Evolutionary conservation across 805 yeast species (phyloP).

Genomic region (Myxozyma vanderwaltii): DNA sequence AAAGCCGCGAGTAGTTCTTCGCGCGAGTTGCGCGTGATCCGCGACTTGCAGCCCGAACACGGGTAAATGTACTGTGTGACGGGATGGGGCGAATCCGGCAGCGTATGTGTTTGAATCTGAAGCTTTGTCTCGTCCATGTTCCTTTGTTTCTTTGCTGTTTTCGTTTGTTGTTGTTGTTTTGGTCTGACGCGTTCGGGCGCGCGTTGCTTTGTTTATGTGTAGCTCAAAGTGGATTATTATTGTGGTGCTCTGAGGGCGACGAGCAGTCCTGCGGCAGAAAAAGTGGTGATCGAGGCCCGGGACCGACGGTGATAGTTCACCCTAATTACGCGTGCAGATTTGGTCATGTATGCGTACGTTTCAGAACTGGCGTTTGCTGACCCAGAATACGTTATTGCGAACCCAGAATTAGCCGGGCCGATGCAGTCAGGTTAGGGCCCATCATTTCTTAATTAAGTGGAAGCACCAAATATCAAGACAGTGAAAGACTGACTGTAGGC

Average conservation of each 20-base stretch:
- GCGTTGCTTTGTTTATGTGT: too few species aligned
- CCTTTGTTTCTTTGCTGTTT: neutral
- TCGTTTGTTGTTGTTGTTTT: neutral
- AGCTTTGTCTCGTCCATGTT: slow-evolving; percentile 29
- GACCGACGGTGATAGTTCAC: neutral
- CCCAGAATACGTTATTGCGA: neutral
- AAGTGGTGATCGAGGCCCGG: slow-evolving; percentile 11
- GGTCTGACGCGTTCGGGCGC: slow-evolving; percentile 2
- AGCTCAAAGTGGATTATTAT: neutral
- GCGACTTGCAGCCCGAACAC: slow-evolving; percentile 33
- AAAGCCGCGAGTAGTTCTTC: slow-evolving; percentile 29
- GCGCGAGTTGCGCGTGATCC: slow-evolving; percentile 23
- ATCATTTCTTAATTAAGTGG: too few species aligned
- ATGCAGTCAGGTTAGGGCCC: too few species aligned
- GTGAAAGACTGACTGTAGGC: too few species aligned
- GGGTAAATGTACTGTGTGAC: slow-evolving; percentile 32
- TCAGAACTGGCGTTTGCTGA: neutral
- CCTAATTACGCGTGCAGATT: neutral
- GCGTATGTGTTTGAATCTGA: slow-evolving; percentile 25
- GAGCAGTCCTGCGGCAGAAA: neutral
- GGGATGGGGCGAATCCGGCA: slow-evolving; percentile 12
- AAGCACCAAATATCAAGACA: too few species aligned
- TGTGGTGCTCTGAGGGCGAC: slow-evolving; percentile 12
- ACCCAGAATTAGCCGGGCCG: slow-evolving; percentile 1
- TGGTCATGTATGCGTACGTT: neutral